These are phyloP conservation scores for Candida albicans DNA, from an alignment of 1,139 yeast genomes.

Conservation along the genomic window DNA sequence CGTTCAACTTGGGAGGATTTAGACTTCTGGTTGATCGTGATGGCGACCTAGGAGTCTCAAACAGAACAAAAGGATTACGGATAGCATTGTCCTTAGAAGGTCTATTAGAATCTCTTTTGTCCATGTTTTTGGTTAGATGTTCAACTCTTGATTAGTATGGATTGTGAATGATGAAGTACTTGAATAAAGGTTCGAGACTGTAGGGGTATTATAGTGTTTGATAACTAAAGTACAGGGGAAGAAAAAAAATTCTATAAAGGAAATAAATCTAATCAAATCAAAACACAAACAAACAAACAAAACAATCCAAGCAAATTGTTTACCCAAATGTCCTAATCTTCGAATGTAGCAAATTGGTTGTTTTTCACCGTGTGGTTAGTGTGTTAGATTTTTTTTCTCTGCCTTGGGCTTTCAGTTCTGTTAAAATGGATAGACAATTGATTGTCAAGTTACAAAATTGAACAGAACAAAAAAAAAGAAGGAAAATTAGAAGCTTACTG, in stretches of 20 bases:
- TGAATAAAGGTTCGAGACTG: too few relatives aligned
- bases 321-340: too few relatives aligned
- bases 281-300: too few relatives aligned
- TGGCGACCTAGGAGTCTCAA: conserved; percentile 44
- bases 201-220: too few relatives aligned
- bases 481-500: not conserved
- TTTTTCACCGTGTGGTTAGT: not conserved
- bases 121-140: too few relatives aligned
- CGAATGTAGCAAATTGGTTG: too few relatives aligned
- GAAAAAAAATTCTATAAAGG: too few relatives aligned
- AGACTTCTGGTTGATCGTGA: conserved; percentile 37
- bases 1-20: conserved; percentile 35
- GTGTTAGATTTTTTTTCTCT: not conserved
- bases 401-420: not conserved
- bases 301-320: too few relatives aligned
- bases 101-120: not conserved
- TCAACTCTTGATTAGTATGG: too few relatives aligned
- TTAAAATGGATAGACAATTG: not conserved
- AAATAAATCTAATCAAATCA: too few relatives aligned
- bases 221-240: too few relatives aligned
- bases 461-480: conserved; percentile 1
- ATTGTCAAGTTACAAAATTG: conserved; percentile 3
- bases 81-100: not conserved
- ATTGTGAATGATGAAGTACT: not conserved
- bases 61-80: conserved; percentile 9